A percentile compares a stretch with the other conserved stretches of the same genome.
These are phyloP conservation scores for Boletus pseudopeckii DNA, from an alignment of 768 basidiomycete genomes.

Conservation along the genomic window DNA sequence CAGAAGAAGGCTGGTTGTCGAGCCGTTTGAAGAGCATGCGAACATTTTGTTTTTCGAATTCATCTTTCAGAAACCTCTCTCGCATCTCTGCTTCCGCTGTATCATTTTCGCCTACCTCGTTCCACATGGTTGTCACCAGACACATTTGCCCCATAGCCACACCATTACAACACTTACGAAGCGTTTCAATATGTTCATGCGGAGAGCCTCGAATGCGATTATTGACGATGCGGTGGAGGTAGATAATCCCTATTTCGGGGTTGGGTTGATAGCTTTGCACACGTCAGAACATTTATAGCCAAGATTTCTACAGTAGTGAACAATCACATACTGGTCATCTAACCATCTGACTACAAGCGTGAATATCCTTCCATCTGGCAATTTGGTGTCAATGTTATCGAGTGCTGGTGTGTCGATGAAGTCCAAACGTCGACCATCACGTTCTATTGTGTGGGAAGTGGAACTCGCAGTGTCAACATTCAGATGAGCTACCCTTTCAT, in stretches of 20 bases:
- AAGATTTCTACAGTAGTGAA: neutral
- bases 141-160: neutral
- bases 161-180: neutral
- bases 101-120: neutral
- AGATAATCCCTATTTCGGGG: slow-evolving; percentile 1
- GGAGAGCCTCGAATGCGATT: neutral
- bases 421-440: neutral
- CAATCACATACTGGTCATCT: neutral
- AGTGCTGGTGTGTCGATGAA: too few species aligned
- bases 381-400: too few species aligned
- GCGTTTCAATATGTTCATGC: neutral
- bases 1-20: slow-evolving; percentile 1
- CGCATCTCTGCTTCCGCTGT: neutral
- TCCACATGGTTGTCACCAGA: slow-evolving; percentile 10
- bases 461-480: neutral
- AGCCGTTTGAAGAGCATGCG: neutral
- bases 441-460: neutral
- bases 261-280: neutral
- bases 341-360: neutral
- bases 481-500: neutral
- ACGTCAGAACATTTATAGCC: neutral
- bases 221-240: slow-evolving; percentile 6
- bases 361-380: neutral
- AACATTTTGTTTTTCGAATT: neutral
- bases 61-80: neutral